phyloP scores from a whole-genome alignment of 2,329 filamentous ascomycete genomes.

The Scytalidium lignicola region DNA sequence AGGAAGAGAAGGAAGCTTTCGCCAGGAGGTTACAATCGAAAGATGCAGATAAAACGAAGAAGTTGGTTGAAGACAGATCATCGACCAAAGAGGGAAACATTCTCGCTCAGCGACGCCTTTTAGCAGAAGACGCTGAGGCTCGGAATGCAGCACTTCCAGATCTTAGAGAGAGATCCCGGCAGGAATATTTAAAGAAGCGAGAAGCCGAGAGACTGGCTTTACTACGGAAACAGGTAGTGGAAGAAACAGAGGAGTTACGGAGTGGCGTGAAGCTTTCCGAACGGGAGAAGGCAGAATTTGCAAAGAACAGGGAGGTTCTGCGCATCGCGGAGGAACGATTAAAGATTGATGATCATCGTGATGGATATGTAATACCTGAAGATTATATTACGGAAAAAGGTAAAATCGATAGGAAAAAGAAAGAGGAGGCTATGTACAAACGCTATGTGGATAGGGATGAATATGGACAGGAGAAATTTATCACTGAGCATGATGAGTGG shows the following conservation, averaged over 20 bases:
- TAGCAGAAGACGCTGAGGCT: constrained; percentile 64
- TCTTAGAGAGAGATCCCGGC: constrained; percentile 75
- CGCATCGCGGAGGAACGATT: constrained; percentile 78
- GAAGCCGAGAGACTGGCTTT: constrained; percentile 80
- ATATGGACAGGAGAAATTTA: constrained; percentile 79
- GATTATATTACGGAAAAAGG: constrained; percentile 94
- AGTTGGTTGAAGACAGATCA: constrained; percentile 55
- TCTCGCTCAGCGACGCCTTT: constrained; percentile 53
- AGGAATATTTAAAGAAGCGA: constrained; percentile 90
- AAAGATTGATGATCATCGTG: constrained; percentile 83
- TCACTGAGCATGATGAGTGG: constrained; percentile 96
- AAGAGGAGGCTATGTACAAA: constrained; percentile 85
- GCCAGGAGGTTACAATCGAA: constrained; percentile 69
- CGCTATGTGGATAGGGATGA: constrained; percentile 85
- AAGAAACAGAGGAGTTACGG: constrained; percentile 76
- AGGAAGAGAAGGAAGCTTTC: constrained; percentile 73
- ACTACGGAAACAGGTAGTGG: constrained; percentile 83
- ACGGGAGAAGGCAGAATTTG: constrained; percentile 81
- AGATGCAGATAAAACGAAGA: constrained; percentile 66
- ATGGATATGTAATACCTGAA: constrained; percentile 90
- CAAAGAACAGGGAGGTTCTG: constrained; percentile 78
- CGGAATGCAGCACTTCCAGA: constrained; percentile 72
- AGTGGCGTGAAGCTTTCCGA: constrained; percentile 71
- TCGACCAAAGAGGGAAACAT: constrained; percentile 50
- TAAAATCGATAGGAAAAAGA: constrained; percentile 80